Base-by-base conservation (phyloP, 495 filamentous ascomycete species). In the Penicillium lagena region DNA sequence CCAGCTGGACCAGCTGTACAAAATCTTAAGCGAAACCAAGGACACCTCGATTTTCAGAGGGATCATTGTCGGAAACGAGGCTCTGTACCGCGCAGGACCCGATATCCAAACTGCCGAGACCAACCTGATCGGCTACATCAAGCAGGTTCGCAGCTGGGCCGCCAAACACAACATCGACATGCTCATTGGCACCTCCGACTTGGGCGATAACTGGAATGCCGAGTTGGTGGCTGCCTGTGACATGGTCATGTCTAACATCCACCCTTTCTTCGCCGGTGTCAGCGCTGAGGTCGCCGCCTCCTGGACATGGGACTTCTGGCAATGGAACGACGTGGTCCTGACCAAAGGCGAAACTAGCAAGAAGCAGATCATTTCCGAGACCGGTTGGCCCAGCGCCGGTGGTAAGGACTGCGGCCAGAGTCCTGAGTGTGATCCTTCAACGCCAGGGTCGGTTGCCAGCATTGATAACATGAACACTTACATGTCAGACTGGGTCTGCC, bases 221-320 rank as follows among this genome's bases (percentile, higher is more conserved):
- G 56, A 71, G 0, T 75, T 98, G 12, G 83, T 86, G 0, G 42
- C 58, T 6, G 70, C 78, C 37, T 83, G 88, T 35, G 93, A 97
- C 52, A 77, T 87, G 48, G 81, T 96, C 58, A 97, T 97, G 91
- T 86, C 88, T 13, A 98, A 98, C 60, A 83, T 97, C 30, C 93
- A 98, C 63, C 93, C 93, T 2, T 97, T 98, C 75, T 98, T 98
- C 55, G 89, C 81, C 4, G 93, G 93, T 42, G 80, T 87, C 35
- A 69, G 72, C 11, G 82, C 77, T 11, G 70, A 78, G 14, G 55
- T 71, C 13, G 91, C 90, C 0, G 80, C 90, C 8, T 67, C 68
- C 17, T 98, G 93, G 93, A 95, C 90, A 4, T 86, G 73, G 74
- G 55, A 64, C 45, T 96, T 96, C 66, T 98, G 89, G 83, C 59